phyloP scores from a whole-genome alignment of 345 rosid genomes.

The Pelargonium nanum region DNA sequence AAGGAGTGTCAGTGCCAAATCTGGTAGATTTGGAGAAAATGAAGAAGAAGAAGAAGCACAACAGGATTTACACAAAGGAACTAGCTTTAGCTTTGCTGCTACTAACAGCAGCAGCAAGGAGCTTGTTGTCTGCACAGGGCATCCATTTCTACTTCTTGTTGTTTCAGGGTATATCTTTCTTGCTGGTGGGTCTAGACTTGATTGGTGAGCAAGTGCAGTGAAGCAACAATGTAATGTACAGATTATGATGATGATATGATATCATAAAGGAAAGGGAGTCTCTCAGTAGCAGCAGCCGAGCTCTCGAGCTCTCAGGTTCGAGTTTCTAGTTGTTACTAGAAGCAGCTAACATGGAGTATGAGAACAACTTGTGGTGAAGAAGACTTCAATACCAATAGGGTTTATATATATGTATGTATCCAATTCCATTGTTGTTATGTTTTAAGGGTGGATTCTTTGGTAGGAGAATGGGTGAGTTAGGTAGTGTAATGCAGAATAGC shows the following conservation, averaged over 20 bases:
- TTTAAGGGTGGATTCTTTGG: no score
- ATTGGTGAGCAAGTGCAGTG: conserved; percentile 88
- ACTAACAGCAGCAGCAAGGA: conserved; percentile 73
- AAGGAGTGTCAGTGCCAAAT: conserved; percentile 47
- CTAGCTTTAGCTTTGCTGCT: conserved; percentile 76
- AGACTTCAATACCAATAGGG: no score
- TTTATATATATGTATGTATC: no score
- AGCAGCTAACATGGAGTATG: no score
- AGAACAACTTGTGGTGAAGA: no score
- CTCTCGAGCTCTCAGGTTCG: no score
- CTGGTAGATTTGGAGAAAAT: conserved; percentile 41
- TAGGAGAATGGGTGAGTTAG: no score
- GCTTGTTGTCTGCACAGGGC: conserved; percentile 90
- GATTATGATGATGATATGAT: conserved; percentile 6
- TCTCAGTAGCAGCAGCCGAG: no score
- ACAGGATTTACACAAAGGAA: conserved; percentile 79
- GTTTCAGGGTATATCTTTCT: conserved; percentile 89
- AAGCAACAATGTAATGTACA: conserved; percentile 15
- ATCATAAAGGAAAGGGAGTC: conserved; percentile 1
- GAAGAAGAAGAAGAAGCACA: conserved; percentile 57
- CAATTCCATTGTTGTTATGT: no score
- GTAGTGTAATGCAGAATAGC: no score
- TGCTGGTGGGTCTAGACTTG: conserved; percentile 86
- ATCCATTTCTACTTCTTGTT: conserved; percentile 95
- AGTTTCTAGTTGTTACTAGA: no score